Evolutionary conservation across 108 stramenopile species (phyloP).

Genomic region (Skeletonema grethae): DNA sequence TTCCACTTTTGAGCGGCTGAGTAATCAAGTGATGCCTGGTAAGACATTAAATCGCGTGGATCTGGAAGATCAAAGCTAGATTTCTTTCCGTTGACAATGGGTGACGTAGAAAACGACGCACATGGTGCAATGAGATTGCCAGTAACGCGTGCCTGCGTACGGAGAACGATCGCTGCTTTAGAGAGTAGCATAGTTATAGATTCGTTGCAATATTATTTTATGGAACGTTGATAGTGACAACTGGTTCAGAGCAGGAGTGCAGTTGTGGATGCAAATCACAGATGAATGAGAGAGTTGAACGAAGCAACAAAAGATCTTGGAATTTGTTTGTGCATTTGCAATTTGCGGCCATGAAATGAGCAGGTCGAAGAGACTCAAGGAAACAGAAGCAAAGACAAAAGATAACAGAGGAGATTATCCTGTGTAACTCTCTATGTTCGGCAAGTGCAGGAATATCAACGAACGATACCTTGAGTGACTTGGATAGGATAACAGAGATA

Average conservation of each 20-base stretch:
- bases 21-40: conserved; percentile 40
- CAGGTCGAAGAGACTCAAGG: too few relatives aligned
- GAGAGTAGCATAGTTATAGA: background rate
- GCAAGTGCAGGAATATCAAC: too few relatives aligned
- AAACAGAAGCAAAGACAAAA: too few relatives aligned
- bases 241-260: background rate
- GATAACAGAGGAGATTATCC: too few relatives aligned
- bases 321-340: too few relatives aligned
- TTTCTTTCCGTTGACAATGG: background rate
- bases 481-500: too few relatives aligned
- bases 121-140: conserved; percentile 1
- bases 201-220: background rate
- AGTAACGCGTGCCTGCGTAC: background rate
- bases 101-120: background rate
- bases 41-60: conserved; percentile 44
- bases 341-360: too few relatives aligned
- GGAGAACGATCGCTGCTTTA: conserved; percentile 3
- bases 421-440: too few relatives aligned
- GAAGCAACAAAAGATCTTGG: too few relatives aligned
- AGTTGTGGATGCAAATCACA: background rate
- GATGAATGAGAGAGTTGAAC: too few relatives aligned
- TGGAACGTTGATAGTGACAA: background rate
- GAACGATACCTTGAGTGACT: too few relatives aligned
- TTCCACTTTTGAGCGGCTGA: conserved; percentile 35
- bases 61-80: conserved; percentile 51